Evolutionary conservation across 495 filamentous ascomycete species (phyloP).

Genomic region (Cercophora newfieldiana): DNA sequence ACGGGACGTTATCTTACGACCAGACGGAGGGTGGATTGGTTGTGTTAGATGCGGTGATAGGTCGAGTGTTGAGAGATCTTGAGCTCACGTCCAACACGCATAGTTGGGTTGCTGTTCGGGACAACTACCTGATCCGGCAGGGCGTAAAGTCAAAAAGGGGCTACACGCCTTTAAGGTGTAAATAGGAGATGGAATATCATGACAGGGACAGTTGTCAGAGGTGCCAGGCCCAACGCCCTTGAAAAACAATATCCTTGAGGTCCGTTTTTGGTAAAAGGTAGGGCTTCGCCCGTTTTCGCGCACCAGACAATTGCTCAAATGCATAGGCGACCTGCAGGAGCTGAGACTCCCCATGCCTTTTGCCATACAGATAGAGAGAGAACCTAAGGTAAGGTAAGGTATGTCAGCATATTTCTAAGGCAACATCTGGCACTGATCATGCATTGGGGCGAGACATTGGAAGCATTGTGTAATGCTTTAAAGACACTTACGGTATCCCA

Average conservation of each 20-base stretch:
- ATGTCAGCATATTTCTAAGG: too few species aligned
- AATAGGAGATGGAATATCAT: too few species aligned
- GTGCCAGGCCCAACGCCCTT: too few species aligned
- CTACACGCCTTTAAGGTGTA: too few species aligned
- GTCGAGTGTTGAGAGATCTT: slow-evolving; percentile 7
- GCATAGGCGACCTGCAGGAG: not conserved
- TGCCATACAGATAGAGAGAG: not conserved
- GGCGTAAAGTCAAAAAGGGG: too few species aligned
- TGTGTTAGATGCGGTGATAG: slow-evolving; percentile 17
- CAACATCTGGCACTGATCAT: too few species aligned
- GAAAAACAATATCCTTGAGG: not conserved
- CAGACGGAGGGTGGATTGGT: slow-evolving; percentile 8
- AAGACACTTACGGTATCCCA: not conserved
- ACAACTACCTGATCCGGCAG: slow-evolving; percentile 20
- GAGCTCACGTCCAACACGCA: slow-evolving; percentile 10
- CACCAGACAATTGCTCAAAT: not conserved
- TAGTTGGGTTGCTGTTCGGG: slow-evolving; percentile 13
- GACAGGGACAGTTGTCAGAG: too few species aligned
- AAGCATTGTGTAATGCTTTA: too few species aligned
- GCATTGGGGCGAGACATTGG: too few species aligned
- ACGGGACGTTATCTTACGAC: not conserved
- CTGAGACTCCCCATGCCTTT: not conserved
- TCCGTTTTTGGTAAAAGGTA: not conserved
- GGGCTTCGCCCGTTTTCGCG: not conserved
- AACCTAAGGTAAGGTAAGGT: too few species aligned